Base-by-base conservation (phyloP, 2,329 filamentous ascomycete genomes). In the Neonectria magnoliae region DNA sequence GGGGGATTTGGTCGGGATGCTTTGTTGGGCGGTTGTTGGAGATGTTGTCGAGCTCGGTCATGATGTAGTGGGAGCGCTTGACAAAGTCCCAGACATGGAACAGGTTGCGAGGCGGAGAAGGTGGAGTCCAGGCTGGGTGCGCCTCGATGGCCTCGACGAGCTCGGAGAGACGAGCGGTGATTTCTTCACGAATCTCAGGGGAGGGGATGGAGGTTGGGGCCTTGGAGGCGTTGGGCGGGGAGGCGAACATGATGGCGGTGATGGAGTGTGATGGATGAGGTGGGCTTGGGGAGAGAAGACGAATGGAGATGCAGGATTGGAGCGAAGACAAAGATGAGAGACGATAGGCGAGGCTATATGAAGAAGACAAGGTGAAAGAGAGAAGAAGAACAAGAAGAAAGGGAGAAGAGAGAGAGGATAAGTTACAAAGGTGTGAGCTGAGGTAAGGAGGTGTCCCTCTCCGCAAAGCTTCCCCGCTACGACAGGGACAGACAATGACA, bases 81-180 rank as follows among this genome's bases (percentile, higher is more conserved):
- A 78, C 77, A 67, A 82, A 83, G 67, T 82, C 80, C 78, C 78
- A 83, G 33, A 81, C 66, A 67, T 80, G 73, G 58, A 72, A 79
- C 44, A 82, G 76, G 16, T 76, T 76, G 18, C 72, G 69, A 60
- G 77, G 71, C 33, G 72, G 72, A 10, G 67, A 62, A 6, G 68
- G 27, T 33, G 71, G 70, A 13, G 65, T 71, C 74, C 76, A 78
- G 20, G 66, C 52, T 5, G 74, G 64, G 62, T 78, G 76, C 38
- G 70, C 42, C 57, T 77, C 69, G 51, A 80, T 60, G 61, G 77
- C 73, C 3, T 57, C 59, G 67, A 75, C 60, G 62, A 80, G 71
- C 31, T 72, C 69, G 18, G 59, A 60, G 56, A 80, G 68, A 20
- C 65, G 68, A 31, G 68, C 48, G 36, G 56, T 70, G 68, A 79